Evolutionary conservation across 148 eudicot genomes (phyloP), one percentile per base, ranked within the genome.

Genomic region (Euryodendron excelsum): DNA sequence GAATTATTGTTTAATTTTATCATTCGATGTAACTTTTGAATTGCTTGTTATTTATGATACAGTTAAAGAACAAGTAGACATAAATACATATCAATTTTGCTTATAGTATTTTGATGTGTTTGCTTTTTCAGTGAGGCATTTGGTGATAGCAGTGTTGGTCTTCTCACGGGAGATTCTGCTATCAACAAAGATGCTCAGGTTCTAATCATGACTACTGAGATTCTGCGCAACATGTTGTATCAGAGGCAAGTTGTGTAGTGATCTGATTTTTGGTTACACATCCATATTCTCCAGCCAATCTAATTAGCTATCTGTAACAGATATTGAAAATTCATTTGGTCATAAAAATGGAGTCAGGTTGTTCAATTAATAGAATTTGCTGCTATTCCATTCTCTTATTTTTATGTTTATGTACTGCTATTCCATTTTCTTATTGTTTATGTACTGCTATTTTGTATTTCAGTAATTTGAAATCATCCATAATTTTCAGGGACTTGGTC

Each of bases 141-240:
- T 88, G 99, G 99, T 66, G 94, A 89, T 71, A 79, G 82, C 81
- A 92, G 89, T 84, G 98, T 96, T 80, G 99, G 99, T 73, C 99
- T 96, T 80, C 86, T 96, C 77, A 96, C 99, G 2, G 99, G 99
- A 76, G 99, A 96, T 86, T 93, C 99, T 69, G 93, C 95, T 20
- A 81, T 96, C 75, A 96, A 96, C 81, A 92, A 87, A 84, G 99
- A 96, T 88, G 99, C 98, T 80, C 98, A 82, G 78, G 88, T 96
- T 83, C 62, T 93, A 88, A 91, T 96, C 62, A 96, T 96, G 99
- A 96, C 99, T 10, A 96, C 99, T 4, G 99, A 96, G 85, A 93
- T 96, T 80, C 82, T 96, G 78, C 94, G 99, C 72, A 96, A 96
- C 82, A 96, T 96, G 99, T 39, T 96, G 75, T 96, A 96, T 78